phyloP scores from a whole-genome alignment of 352 stramenopile species.

The Phytophthora multivora region DNA sequence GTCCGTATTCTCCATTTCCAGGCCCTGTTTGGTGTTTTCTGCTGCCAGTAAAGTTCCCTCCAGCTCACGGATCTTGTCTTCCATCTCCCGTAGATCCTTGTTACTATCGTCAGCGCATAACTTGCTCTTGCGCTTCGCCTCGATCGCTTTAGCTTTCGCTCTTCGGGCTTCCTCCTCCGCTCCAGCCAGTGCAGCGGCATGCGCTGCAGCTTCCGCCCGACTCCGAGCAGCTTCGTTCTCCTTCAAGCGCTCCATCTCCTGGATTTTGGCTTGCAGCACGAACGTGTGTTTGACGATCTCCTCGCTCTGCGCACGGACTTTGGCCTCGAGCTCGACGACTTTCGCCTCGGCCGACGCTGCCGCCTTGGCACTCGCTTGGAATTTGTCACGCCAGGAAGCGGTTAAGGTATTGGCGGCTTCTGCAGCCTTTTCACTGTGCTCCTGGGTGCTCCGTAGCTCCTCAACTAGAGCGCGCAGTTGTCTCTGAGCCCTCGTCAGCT shows the following conservation, averaged over 20 bases:
- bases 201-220: conserved; percentile 35
- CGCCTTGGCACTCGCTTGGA: conserved; percentile 45
- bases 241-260: conserved; percentile 60
- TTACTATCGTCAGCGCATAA: conserved; percentile 7
- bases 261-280: conserved; percentile 52
- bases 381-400: conserved; percentile 59
- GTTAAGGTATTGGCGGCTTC: conserved; percentile 52
- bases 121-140: conserved; percentile 37
- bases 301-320: conserved; percentile 42
- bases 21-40: conserved; percentile 34
- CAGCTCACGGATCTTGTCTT: conserved; percentile 40
- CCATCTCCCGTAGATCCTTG: conserved; percentile 51
- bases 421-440: conserved; percentile 47
- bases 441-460: conserved; percentile 42
- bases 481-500: conserved; percentile 59
- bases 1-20: conserved; percentile 65
- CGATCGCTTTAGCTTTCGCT: conserved; percentile 25
- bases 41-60: conserved; percentile 39
- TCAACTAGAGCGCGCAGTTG: conserved; percentile 44
- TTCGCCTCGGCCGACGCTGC: conserved; percentile 36
- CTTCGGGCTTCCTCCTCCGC: conserved; percentile 35
- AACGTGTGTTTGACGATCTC: conserved; percentile 72
- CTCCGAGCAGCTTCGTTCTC: conserved; percentile 51
- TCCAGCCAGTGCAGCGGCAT: conserved; percentile 35
- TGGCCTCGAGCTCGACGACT: conserved; percentile 52